Base-by-base conservation (phyloP, 108 stramenopile genomes). In the Asterionellopsis glacialis region DNA sequence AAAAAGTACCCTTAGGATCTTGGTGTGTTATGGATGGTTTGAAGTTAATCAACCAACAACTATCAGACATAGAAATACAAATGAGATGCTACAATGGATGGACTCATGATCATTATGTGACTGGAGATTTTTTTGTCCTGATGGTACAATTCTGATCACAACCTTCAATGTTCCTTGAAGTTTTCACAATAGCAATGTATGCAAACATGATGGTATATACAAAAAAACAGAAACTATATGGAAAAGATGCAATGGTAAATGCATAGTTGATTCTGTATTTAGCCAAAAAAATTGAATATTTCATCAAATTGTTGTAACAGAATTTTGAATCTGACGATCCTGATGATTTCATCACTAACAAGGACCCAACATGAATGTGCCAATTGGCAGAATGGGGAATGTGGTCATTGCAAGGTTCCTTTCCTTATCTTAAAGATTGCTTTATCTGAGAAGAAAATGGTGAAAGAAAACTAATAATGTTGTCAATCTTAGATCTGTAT, bases 181-280 rank as follows among this genome's bases (percentile, higher is more conserved):
- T 45, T 28, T 42, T 16, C 70, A 76, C 62, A 65, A 76, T n/a
- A 64, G 57, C 28, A 44, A 16, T 13, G n/a, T 68, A 0, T 61
- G 70, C 0, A 61, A 68, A 1, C 63, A 51, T 45, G 75, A 70
- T 14, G 16, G 41, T n/a, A 38, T 76, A 45, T 75, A 75, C 44
- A 1, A 59, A 0, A 75, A 70, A 38, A 41, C 70, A 22, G 59
- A 63, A 21, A 41, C 55, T 16, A 53, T 75, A 1, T 75, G 23
- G 25, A 21, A 60, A 1, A 14, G 21, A 26, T 41, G 23, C 0
- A 65, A 65, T 1, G 58, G 50, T 0, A 65, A 44, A 15, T 65
- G 57, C 23, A 44, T 51, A 50, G 69, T 75, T 9, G 74, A 75
- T 49, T 70, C 69, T 16, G 67, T 59, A n/a, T 68, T 68, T 41